Percentiles rank a stretch among this genome's conserved stretches.
Conservation (phyloP, 148 eudicot genomes). For the Rhododendron ovatum region DNA sequence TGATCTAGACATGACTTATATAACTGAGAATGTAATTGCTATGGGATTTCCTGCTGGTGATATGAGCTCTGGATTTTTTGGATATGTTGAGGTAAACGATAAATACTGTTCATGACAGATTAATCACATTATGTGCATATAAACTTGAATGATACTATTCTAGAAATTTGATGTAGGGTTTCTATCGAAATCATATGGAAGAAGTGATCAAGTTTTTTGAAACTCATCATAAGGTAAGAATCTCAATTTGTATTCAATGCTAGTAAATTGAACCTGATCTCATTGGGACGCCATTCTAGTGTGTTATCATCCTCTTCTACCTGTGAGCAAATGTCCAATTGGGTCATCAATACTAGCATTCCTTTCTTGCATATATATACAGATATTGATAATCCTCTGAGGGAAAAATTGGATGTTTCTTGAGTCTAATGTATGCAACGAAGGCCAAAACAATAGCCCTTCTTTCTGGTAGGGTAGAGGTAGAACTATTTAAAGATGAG, state of each 20-base stretch:
- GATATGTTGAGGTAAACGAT: conserved; percentile 80
- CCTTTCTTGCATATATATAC: neutral
- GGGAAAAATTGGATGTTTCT: neutral
- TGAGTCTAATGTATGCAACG: neutral
- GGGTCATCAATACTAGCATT: neutral
- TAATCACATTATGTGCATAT: neutral
- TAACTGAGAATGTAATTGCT: conserved; percentile 87
- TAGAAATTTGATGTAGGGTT: conserved; percentile 58
- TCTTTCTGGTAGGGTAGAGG: neutral
- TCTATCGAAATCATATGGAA: conserved; percentile 93
- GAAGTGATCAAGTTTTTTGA: conserved; percentile 95
- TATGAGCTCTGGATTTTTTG: conserved; percentile 90
- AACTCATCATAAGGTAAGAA: conserved; percentile 82
- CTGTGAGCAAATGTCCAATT: neutral
- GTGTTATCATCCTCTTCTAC: neutral
- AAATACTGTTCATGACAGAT: neutral
- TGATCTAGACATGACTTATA: conserved; percentile 92
- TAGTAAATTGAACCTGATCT: neutral
- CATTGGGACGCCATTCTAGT: neutral
- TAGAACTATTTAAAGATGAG: neutral
- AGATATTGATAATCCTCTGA: neutral
- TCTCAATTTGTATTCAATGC: neutral
- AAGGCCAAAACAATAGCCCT: neutral
- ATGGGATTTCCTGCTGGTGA: conserved; percentile 99
- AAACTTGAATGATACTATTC: conserved; percentile 9